A percentile compares a stretch with the other conserved stretches of the same genome.
phyloP scores from a whole-genome alignment of 1,284 basidiomycete genomes.

The Microbotryum silenes-acaulis region DNA sequence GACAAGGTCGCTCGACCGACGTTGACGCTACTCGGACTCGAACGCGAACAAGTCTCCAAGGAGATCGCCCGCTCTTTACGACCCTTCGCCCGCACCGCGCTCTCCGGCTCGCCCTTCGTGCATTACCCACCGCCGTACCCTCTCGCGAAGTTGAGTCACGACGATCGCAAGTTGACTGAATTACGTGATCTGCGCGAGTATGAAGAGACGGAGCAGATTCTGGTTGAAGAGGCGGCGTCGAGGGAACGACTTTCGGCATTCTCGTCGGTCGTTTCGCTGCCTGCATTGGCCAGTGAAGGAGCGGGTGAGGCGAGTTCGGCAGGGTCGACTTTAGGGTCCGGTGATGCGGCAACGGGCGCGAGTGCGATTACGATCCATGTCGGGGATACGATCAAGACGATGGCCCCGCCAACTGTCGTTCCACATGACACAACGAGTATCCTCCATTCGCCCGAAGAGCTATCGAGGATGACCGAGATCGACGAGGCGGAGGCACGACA shows the following conservation, averaged over 20 bases:
- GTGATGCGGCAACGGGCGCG: conserved; percentile 6
- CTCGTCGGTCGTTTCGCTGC: conserved; percentile 6
- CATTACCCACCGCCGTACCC: conserved; percentile 84
- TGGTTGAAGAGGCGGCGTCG: conserved; percentile 55
- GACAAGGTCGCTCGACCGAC: too few species aligned
- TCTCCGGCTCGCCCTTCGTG: conserved; percentile 82
- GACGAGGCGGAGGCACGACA: conserved; percentile 67
- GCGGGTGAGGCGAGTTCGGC: neutral
- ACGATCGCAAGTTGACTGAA: conserved; percentile 63
- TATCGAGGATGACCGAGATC: conserved; percentile 59
- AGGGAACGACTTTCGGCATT: conserved; percentile 6
- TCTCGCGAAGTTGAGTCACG: conserved; percentile 72
- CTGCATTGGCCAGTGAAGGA: neutral
- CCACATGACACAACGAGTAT: conserved; percentile 35
- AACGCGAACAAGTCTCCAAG: conserved; percentile 11
- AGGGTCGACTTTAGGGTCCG: neutral
- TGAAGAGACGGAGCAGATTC: conserved; percentile 56
- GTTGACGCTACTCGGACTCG: neutral
- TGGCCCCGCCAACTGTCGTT: neutral
- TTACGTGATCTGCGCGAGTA: conserved; percentile 72
- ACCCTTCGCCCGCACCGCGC: conserved; percentile 73
- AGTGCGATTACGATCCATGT: conserved; percentile 7
- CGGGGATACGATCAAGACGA: conserved; percentile 7
- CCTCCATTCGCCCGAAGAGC: conserved; percentile 43
- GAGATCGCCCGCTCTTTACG: conserved; percentile 54